A percentile compares a stretch with the other conserved stretches of the same genome.
These are phyloP conservation scores for Panus rudis DNA, from an alignment of 768 basidiomycete genomes.

Conservation along the genomic window DNA sequence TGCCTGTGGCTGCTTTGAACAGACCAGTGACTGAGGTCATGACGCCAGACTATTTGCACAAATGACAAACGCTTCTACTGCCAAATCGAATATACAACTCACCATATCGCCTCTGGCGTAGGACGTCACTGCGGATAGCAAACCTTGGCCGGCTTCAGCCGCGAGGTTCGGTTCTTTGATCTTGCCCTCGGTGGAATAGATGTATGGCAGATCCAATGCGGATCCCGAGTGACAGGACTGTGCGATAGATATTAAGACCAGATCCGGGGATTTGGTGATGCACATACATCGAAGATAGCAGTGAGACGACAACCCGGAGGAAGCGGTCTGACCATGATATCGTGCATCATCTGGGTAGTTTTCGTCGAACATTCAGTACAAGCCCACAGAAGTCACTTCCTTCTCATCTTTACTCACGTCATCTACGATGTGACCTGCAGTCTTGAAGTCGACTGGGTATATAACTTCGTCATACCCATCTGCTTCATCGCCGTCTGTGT, in stretches of 20 bases:
- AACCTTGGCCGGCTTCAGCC: slow-evolving; percentile 80
- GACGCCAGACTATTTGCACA: slow-evolving; percentile 41
- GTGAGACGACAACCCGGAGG: slow-evolving; percentile 66
- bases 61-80: not conserved
- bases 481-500: slow-evolving; percentile 69
- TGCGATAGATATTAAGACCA: too few relatives aligned
- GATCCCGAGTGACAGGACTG: slow-evolving; percentile 45
- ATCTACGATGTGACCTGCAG: slow-evolving; percentile 71
- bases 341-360: slow-evolving; percentile 31
- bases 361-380: slow-evolving; percentile 2
- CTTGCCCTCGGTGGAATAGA: slow-evolving; percentile 93
- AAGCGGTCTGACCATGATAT: slow-evolving; percentile 44
- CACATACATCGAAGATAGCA: slow-evolving; percentile 46
- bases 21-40: slow-evolving; percentile 68
- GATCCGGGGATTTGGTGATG: slow-evolving; percentile 6
- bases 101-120: slow-evolving; percentile 74
- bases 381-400: not conserved
- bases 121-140: slow-evolving; percentile 70
- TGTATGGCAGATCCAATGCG: slow-evolving; percentile 33
- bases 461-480: slow-evolving; percentile 87
- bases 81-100: not conserved
- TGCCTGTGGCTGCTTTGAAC: slow-evolving; percentile 68
- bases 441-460: slow-evolving; percentile 82
- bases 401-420: slow-evolving; percentile 38
- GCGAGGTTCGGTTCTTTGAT: slow-evolving; percentile 90